Evolutionary conservation across 2,329 filamentous ascomycete species (phyloP).

Genomic region (Apiospora pterosperma): DNA sequence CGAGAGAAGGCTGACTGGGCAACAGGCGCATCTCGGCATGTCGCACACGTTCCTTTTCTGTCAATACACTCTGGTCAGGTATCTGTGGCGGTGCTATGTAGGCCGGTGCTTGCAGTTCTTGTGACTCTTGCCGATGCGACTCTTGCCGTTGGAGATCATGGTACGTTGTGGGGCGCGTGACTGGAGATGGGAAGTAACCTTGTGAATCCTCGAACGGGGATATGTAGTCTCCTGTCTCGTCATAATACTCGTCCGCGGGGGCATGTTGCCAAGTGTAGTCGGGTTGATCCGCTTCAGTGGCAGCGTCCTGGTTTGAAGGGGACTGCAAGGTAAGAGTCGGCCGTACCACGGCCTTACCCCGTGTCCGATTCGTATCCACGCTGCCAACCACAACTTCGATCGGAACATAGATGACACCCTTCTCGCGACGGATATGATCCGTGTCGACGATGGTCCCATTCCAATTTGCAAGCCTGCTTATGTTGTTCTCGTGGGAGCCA

Average conservation of each 20-base stretch:
- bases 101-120: conserved; percentile 35
- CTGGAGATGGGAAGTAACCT: conserved; percentile 21
- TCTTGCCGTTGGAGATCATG: conserved; percentile 28
- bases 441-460: conserved; percentile 80
- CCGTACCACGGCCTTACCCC: conserved; percentile 22
- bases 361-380: conserved; percentile 56
- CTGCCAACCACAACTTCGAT: conserved; percentile 90
- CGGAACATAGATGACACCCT: conserved; percentile 82
- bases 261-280: conserved; percentile 29
- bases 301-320: conserved; percentile 13
- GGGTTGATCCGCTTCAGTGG: conserved; percentile 16
- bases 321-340: conserved; percentile 19
- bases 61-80: conserved; percentile 57
- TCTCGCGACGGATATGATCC: conserved; percentile 78
- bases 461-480: conserved; percentile 49
- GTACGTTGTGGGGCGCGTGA: conserved; percentile 28
- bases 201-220: conserved; percentile 18
- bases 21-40: conserved; percentile 75
- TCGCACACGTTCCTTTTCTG: conserved; percentile 79
- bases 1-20: conserved; percentile 70
- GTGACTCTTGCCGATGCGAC: conserved; percentile 18
- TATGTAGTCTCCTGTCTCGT: conserved; percentile 4
- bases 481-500: conserved; percentile 33
- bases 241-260: conserved; percentile 23
- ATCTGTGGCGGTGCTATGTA: conserved; percentile 60